Evolutionary conservation across 1,284 basidiomycete species (phyloP), one percentile per base, ranked within the genome.

Genomic region (Melampsora americana): DNA sequence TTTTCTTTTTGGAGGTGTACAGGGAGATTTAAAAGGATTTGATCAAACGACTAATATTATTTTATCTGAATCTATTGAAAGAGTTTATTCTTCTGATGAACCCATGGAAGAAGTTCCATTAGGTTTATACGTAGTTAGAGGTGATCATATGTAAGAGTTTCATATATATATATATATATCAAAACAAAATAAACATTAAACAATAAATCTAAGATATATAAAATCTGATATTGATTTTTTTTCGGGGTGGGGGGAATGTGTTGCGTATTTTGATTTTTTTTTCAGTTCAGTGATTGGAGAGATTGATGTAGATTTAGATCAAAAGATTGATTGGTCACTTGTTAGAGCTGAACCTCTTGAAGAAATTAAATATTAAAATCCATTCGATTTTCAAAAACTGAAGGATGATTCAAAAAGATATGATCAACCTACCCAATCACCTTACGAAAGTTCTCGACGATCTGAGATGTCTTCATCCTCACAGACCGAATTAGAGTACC

Each of bases 121-220:
- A n/a, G 95, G 95, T 0, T 85, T 99, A 65, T 99, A 99, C 84
- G 89, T 99, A 79, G 91, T 99, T 80, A 92, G 97, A 81, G 95
- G 95, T 1, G 95, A 99, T 82, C 95, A 95, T 86, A 94, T 96
- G 95, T 97, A 78, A 81, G 86, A 44, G 11, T 64, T 20, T 53
- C 28, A 16, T 12, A 16, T 66, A 18, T 39, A n/a, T 42, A 32
- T 42, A 30, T 44, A 48, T 26, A 30, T 1, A 44, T 32, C 14
- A 23, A 18, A 12, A 20, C 50, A 28, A n/a, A n/a, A n/a, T n/a
- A n/a, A n/a, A n/a, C n/a, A 14, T 30, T 3, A 18, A 20, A 16
- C 16, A 30, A 32, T 30, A 35, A 18, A 23, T 16, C 39, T 48
- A 30, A 62, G 42, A 60, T 35, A 53, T n/a, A 59, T 56, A 62